Conservation (phyloP, 345 rosid species). For the Citrus sp. region DNA sequence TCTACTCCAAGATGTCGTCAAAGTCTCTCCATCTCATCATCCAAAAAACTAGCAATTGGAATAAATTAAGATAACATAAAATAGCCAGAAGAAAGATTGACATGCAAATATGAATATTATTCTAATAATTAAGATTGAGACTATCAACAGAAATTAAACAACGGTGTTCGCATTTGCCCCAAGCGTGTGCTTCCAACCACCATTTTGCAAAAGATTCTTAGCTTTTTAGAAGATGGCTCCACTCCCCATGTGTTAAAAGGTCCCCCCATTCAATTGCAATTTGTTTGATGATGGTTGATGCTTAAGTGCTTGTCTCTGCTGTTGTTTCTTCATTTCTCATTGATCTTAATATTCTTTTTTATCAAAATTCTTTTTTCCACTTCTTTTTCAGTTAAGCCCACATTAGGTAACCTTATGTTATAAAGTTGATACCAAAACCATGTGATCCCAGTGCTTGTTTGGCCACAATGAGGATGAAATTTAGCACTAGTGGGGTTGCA, state of each 20-base stretch:
- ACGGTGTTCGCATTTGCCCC: background rate
- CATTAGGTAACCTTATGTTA: slow-evolving; percentile 33
- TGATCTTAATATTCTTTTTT: background rate
- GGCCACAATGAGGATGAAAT: slow-evolving; percentile 29
- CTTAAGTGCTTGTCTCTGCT: slow-evolving; percentile 56
- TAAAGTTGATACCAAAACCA: slow-evolving; percentile 28
- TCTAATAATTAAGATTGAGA: background rate
- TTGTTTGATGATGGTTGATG: slow-evolving; percentile 30
- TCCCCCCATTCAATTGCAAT: slow-evolving; percentile 43
- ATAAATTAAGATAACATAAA: background rate
- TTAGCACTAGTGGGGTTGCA: slow-evolving; percentile 27
- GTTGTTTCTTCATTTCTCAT: slow-evolving; percentile 43
- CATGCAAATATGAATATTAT: background rate
- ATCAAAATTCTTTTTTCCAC: background rate
- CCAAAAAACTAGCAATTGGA: background rate
- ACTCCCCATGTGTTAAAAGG: slow-evolving; percentile 87
- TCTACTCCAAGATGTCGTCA: background rate
- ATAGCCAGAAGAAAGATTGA: background rate
- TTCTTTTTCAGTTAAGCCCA: slow-evolving; percentile 23
- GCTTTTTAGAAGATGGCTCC: slow-evolving; percentile 50
- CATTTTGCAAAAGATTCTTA: slow-evolving; percentile 47
- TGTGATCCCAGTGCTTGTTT: slow-evolving; percentile 36
- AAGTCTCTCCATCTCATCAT: background rate
- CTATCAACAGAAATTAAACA: background rate
- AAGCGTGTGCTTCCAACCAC: slow-evolving; percentile 53